Conservation (phyloP, 495 filamentous ascomycete genomes). For the Xylaria scruposa region DNA sequence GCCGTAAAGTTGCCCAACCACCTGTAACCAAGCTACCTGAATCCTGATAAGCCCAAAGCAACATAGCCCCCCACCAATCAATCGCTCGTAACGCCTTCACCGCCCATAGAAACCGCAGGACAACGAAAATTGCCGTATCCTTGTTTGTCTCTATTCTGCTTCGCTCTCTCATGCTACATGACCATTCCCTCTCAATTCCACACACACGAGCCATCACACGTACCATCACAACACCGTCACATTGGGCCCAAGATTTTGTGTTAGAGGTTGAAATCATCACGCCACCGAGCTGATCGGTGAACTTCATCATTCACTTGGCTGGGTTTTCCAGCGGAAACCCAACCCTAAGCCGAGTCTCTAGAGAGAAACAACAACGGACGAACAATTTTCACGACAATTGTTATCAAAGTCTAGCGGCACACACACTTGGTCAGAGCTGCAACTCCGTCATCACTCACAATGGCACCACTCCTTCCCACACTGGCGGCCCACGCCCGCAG, state of each 20-base stretch:
- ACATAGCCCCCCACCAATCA: slow-evolving; percentile 29
- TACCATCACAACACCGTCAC: background rate
- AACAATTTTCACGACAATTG: background rate
- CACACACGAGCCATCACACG: background rate
- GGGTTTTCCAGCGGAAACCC: slow-evolving; percentile 35
- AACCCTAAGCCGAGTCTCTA: slow-evolving; percentile 9
- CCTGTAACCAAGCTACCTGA: background rate
- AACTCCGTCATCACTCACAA: slow-evolving; percentile 24
- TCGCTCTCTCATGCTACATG: background rate
- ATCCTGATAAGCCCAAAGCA: slow-evolving; percentile 29
- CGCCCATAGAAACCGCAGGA: slow-evolving; percentile 35
- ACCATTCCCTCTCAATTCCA: slow-evolving; percentile 5
- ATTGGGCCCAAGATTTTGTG: background rate
- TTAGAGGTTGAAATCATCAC: background rate
- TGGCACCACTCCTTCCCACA: slow-evolving; percentile 37
- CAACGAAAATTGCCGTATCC: slow-evolving; percentile 29
- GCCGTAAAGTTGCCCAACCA: slow-evolving; percentile 23
- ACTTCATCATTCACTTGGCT: slow-evolving; percentile 30
- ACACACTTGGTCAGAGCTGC: background rate
- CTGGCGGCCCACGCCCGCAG: slow-evolving; percentile 39
- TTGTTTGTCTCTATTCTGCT: slow-evolving; percentile 4
- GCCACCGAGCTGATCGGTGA: slow-evolving; percentile 3
- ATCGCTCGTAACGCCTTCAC: background rate
- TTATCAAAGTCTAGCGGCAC: background rate
- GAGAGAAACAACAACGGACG: slow-evolving; percentile 20